Base-by-base conservation (phyloP, 148 eudicot species). In the Amaranthus hypochondriacus region DNA sequence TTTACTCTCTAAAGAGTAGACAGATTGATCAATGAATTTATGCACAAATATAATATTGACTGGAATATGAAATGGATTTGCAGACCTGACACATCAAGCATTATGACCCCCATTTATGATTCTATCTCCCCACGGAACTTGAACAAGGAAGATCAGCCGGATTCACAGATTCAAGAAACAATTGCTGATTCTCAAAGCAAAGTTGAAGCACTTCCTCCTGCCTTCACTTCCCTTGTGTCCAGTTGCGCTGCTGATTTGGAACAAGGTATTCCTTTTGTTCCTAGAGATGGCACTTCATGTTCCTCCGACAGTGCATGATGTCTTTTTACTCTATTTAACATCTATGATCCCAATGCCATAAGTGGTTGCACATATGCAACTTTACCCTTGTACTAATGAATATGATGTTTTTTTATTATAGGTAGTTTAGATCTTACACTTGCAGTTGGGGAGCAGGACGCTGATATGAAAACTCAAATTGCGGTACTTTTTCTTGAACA, bases 211-310 rank as follows among this genome's bases (percentile, higher is more conserved):
- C 79, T 86, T 79, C 96, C 98, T 76, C 96, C 92, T 44, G 82
- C 92, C 72, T 93, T 92, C 83, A 83, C 84, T 2, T 84, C 96
- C 14, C 81, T 90, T 61, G 73, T 89, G 84, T 87, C 81, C 73
- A 84, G 79, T 78, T 87, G 89, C 77, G 71, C 70, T 75, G 80
- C 89, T 76, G 83, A 72, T 58, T 65, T 28, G 14, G 78, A 81
- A 55, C 72, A 84, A 74, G 89, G 96, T 89, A 82, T 8, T 39
- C n/a, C 53, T 21, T 42, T 54, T 12, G 14, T 44, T 65, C 51
- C 9, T 60, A n/a, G 75, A 71, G 46, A 56, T 63, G 28, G 6
- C 70, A 57, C 49, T 74, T 70, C 66, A 65, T 58, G 9, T 47
- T 59, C 9, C 28, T 57, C 77, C 21, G 68, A 70, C 56, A 50